These are phyloP conservation scores for Heterococcus sp. DNA, from an alignment of 108 stramenopile species.

Conservation along the genomic window DNA sequence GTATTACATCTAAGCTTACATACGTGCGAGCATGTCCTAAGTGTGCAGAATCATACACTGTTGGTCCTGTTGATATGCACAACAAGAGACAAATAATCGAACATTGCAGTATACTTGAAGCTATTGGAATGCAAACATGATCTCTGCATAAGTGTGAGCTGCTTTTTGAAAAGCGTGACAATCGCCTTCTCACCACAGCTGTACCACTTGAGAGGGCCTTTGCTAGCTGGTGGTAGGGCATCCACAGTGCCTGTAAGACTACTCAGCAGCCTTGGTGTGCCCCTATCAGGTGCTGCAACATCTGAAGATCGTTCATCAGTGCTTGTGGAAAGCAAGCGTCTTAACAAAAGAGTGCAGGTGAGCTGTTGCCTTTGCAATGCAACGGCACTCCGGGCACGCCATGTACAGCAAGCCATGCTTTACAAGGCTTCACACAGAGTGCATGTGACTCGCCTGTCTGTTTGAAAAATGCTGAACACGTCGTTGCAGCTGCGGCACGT, in stretches of 20 bases:
- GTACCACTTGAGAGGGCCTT: constrained; percentile 35
- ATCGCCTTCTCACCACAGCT: constrained; percentile 2
- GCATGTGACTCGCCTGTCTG: no score
- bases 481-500: no score
- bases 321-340: no score
- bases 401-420: no score
- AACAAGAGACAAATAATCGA: constrained; percentile 48
- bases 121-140: background rate
- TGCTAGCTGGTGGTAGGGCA: constrained; percentile 13
- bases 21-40: constrained; percentile 97
- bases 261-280: background rate
- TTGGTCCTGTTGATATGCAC: constrained; percentile 78
- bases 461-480: no score
- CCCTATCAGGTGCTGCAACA: no score
- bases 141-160: background rate
- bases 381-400: no score
- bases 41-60: constrained; percentile 95
- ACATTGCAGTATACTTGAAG: background rate
- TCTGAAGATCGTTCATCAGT: no score
- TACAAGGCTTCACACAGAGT: no score
- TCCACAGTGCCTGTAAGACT: constrained; percentile 13
- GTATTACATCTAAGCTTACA: constrained; percentile 86
- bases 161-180: background rate
- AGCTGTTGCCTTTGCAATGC: no score
- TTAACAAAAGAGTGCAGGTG: no score